Evolutionary conservation across 129 eudicot genomes (phyloP), one percentile per base, ranked within the genome.

Genomic region (Kitagawia praeruptora): DNA sequence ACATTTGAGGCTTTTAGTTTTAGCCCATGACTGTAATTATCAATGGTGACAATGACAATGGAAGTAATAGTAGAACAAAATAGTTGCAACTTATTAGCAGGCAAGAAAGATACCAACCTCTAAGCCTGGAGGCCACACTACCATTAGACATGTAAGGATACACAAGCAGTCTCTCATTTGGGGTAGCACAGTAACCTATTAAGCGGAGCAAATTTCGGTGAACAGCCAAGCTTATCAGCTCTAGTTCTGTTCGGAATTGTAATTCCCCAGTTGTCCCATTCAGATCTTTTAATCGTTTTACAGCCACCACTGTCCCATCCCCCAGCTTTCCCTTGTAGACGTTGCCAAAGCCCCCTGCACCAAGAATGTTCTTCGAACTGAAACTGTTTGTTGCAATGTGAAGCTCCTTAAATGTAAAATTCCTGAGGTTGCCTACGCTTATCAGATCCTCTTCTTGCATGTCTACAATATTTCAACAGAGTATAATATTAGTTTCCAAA

Each of bases 71-170:
- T 61, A 12, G 21, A 44, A 46, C 49, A 70, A 38, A 21, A 44
- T 73, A 45, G 46, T 44, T 38, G 21, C 54, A 73, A 61, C 13
- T 61, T 9, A 11, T n/a, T 1, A 41, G 42, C 27, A 78, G 23
- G 75, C 5, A 41, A 61, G 34, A 21, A 9, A 77, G 49, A 78
- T 75, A 77, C 85, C 61, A 77, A 95, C 98, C 98, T 95, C 87
- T 86, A 75, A 95, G 94, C 84, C 93, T 85, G 48, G 94, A 95
- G 56, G 98, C 98, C 25, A 95, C 97, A 66, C 98, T 95, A 75
- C 98, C 98, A 84, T 95, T 95, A 76, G 96, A 92, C 98, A 95
- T 95, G 78, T 86, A 95, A 70, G 98, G 98, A 85, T 95, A 95
- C 74, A 95, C 98, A 39, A 95, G 70, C 49, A 95, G 91, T 82